These are phyloP conservation scores for Aspergillus bertholletiae DNA, from an alignment of 495 filamentous ascomycete species.

Conservation along the genomic window DNA sequence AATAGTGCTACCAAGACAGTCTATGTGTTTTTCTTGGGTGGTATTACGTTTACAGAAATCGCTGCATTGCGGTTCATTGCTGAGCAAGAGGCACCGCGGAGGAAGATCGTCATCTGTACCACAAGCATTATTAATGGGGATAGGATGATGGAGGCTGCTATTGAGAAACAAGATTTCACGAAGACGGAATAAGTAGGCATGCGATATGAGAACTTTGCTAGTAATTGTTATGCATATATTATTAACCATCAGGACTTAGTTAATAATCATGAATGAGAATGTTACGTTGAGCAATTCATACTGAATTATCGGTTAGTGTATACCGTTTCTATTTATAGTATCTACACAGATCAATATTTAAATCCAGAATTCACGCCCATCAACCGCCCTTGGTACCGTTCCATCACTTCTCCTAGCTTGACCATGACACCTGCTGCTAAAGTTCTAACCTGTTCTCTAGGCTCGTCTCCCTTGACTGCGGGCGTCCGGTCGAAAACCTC, in stretches of 20 bases:
- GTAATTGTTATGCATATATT: background rate
- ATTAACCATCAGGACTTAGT: background rate
- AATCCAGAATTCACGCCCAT: constrained; percentile 51
- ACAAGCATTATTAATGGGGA: constrained; percentile 89
- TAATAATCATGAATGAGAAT: background rate
- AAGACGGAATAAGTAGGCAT: constrained; percentile 20
- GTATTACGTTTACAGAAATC: constrained; percentile 93
- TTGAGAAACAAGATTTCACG: constrained; percentile 68
- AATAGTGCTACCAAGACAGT: constrained; percentile 74
- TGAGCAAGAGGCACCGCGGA: constrained; percentile 74
- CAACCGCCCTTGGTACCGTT: constrained; percentile 67
- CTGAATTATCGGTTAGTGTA: background rate
- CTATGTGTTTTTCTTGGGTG: constrained; percentile 91
- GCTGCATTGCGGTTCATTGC: constrained; percentile 90
- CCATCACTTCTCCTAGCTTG: constrained; percentile 71
- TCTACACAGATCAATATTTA: constrained; percentile 30
- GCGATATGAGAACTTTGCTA: background rate
- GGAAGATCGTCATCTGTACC: constrained; percentile 86
- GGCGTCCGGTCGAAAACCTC: constrained; percentile 61
- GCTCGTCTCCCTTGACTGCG: constrained; percentile 49
- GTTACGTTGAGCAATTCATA: background rate
- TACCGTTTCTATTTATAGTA: background rate
- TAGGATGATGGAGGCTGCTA: constrained; percentile 82
- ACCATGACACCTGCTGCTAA: constrained; percentile 82
- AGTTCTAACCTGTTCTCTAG: constrained; percentile 37